Percentiles rank a stretch among this genome's conserved stretches.
Evolutionary conservation across 2,329 filamentous ascomycete genomes (phyloP).

Genomic region (Capronia coronata): DNA sequence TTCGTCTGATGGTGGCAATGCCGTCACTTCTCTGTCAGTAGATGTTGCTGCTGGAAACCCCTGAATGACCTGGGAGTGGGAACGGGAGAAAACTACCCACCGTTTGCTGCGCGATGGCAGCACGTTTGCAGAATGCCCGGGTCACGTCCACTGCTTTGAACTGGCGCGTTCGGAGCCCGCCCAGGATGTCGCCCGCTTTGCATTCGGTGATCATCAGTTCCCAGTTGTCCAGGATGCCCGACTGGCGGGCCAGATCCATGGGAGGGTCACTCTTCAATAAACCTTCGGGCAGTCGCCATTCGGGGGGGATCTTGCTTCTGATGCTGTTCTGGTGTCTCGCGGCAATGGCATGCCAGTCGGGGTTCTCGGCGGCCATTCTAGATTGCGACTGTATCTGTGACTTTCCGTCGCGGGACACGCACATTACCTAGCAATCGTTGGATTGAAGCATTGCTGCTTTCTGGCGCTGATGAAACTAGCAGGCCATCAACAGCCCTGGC

Average conservation of each 20-base stretch:
- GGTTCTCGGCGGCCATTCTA: neutral
- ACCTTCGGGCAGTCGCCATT: slow-evolving; percentile 28
- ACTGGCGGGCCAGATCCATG: neutral
- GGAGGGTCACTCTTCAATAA: neutral
- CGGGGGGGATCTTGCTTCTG: slow-evolving; percentile 20
- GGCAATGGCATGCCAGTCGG: slow-evolving; percentile 2
- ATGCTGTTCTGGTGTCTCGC: neutral
- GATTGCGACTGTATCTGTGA: too few species aligned
- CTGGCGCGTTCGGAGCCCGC: slow-evolving; percentile 26
- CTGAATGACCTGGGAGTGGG: too few species aligned
- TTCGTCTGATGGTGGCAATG: slow-evolving; percentile 21
- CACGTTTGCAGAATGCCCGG: slow-evolving; percentile 25
- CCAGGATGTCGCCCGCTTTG: slow-evolving; percentile 44
- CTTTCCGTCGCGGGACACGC: too few species aligned
- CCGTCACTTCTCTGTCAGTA: neutral
- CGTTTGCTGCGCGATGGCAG: slow-evolving; percentile 26
- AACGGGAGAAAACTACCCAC: too few species aligned
- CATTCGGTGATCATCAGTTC: slow-evolving; percentile 32
- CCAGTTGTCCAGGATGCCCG: neutral
- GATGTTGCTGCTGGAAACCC: neutral
- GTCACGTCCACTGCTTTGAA: slow-evolving; percentile 21
- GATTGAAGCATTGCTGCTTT: too few species aligned
- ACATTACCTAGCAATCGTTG: too few species aligned
- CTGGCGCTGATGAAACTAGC: too few species aligned
- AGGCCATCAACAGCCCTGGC: too few species aligned